Conservation (phyloP, 495 filamentous ascomycete species). For the Hypoxylon fuscum region DNA sequence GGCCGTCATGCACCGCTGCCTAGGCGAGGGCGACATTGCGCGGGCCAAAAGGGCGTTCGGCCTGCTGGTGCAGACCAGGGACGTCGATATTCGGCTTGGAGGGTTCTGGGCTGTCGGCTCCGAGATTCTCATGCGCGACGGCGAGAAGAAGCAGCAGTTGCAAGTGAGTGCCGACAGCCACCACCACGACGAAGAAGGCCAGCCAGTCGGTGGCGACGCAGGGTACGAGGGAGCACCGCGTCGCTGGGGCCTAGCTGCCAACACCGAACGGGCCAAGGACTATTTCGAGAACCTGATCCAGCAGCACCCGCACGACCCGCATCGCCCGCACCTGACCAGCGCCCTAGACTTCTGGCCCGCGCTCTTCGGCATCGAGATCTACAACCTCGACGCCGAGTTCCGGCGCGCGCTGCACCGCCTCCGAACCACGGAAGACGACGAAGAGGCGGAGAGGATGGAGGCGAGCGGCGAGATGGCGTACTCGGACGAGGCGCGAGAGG, state of each 20-base stretch:
- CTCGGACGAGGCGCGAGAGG: conserved; percentile 12
- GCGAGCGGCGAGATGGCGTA: conserved; percentile 17
- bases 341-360: conserved; percentile 54
- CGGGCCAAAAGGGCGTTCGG: conserved; percentile 52
- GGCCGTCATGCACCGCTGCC: conserved; percentile 46
- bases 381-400: conserved; percentile 46
- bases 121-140: conserved; percentile 53
- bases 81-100: conserved; percentile 49
- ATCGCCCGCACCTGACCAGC: conserved; percentile 38
- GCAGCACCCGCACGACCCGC: conserved; percentile 49
- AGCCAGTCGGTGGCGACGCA: not conserved
- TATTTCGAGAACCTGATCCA: conserved; percentile 52
- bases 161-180: not conserved
- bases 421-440: conserved; percentile 6
- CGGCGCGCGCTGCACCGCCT: conserved; percentile 20
- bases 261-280: conserved; percentile 34
- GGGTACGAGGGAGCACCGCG: not conserved
- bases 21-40: conserved; percentile 50
- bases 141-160: conserved; percentile 32
- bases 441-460: conserved; percentile 18
- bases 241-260: conserved; percentile 39
- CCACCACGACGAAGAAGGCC: not conserved
- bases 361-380: conserved; percentile 53
- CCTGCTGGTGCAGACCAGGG: conserved; percentile 42
- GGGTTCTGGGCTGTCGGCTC: conserved; percentile 54